Conservation (phyloP, 192 early-diverging fungal genomes). For the Dimargaris xerosporica region DNA sequence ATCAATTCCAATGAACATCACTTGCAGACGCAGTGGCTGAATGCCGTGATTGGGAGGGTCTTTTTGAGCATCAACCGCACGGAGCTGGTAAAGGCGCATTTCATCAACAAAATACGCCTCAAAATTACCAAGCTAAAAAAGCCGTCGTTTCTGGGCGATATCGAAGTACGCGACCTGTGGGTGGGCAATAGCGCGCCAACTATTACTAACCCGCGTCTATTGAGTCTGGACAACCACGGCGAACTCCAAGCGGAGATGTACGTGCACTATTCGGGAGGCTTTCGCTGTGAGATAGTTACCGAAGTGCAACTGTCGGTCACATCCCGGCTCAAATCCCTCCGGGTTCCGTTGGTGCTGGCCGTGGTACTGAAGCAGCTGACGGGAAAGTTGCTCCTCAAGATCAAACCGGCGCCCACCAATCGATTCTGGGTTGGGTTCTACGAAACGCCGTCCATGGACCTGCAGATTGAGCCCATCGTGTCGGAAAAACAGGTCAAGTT, state of each 20-base stretch:
- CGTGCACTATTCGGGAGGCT: constrained; percentile 64
- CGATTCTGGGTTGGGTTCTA: constrained; percentile 79
- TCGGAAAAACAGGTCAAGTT: constrained; percentile 71
- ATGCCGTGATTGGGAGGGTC: constrained; percentile 64
- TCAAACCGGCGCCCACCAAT: constrained; percentile 68
- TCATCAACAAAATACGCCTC: constrained; percentile 46
- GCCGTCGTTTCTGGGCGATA: constrained; percentile 62
- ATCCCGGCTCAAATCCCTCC: constrained; percentile 40
- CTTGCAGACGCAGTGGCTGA: constrained; percentile 55
- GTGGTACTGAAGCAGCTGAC: constrained; percentile 56
- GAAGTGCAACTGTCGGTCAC: constrained; percentile 37
- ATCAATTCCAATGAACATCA: constrained; percentile 38
- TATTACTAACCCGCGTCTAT: constrained; percentile 56
- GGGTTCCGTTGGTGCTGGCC: constrained; percentile 59
- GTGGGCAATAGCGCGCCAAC: constrained; percentile 66
- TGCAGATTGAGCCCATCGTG: constrained; percentile 62
- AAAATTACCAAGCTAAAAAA: constrained; percentile 43
- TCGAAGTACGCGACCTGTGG: constrained; percentile 55
- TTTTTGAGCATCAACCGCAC: constrained; percentile 59
- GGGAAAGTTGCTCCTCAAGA: constrained; percentile 55
- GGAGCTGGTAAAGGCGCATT: constrained; percentile 37
- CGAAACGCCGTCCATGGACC: constrained; percentile 53
- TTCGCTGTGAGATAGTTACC: constrained; percentile 57
- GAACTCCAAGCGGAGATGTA: constrained; percentile 58
- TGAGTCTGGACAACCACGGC: constrained; percentile 52